Evolutionary conservation across 2,329 filamentous ascomycete genomes (phyloP).

Genomic region (Fusarium miscanthi): DNA sequence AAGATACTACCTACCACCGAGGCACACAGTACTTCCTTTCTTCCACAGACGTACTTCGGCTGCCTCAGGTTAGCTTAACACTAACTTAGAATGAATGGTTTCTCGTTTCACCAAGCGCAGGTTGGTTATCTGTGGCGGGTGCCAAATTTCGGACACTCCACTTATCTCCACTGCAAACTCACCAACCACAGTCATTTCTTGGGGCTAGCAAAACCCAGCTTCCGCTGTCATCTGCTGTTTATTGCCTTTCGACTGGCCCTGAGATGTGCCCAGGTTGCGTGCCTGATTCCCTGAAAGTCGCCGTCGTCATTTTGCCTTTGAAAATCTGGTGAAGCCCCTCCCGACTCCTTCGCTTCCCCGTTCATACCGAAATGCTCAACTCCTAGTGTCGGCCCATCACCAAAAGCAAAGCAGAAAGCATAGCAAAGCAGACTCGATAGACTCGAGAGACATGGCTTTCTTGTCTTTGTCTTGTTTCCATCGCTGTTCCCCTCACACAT

Average conservation of each 20-base stretch:
- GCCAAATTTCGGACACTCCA: constrained; percentile 38
- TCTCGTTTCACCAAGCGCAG: constrained; percentile 32
- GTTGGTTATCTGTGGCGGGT: constrained; percentile 32
- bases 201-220: constrained; percentile 6
- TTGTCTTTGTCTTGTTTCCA: constrained; percentile 18
- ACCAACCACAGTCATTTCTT: constrained; percentile 11
- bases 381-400: constrained; percentile 39
- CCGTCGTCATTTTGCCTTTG: constrained; percentile 44
- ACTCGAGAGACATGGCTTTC: constrained; percentile 30
- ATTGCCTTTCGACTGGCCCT: constrained; percentile 10
- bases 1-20: no score
- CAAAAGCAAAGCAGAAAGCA: constrained; percentile 4
- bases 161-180: background rate
- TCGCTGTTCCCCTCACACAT: background rate
- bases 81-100: background rate
- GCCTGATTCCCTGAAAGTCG: constrained; percentile 29
- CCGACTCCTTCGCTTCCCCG: constrained; percentile 43
- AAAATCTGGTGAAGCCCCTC: constrained; percentile 47
- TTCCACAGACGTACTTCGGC: constrained; percentile 19
- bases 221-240: constrained; percentile 3
- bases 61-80: constrained; percentile 29
- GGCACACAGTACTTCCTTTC: background rate
- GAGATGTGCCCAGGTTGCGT: constrained; percentile 31
- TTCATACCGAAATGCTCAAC: constrained; percentile 42
- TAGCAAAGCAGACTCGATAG: constrained; percentile 24